Base-by-base conservation (phyloP, 2,329 filamentous ascomycete genomes). In the Amauroascus niger region DNA sequence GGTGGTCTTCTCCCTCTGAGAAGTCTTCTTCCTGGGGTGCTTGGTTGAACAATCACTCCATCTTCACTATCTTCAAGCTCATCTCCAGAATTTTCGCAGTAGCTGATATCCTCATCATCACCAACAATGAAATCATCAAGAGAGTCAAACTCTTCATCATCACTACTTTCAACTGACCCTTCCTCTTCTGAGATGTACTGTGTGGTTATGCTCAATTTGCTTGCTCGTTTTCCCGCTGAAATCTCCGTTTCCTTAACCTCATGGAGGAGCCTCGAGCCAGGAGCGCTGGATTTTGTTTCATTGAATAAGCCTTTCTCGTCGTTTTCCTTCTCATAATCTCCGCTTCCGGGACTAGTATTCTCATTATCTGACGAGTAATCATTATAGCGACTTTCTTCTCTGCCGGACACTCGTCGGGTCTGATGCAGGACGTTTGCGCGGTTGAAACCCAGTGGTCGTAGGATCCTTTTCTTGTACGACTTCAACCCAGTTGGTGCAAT, bases 61-160 rank as follows among this genome's bases (percentile, higher is more conserved):
- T 63, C 59, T 13, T 65, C 58, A 30, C 65, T 62, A 54, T 61
- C 60, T 50, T 68, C 67, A 46, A 26, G 40, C 20, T 57, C 57
- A 30, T 60, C 55, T 28, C 62, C 64, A 7, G 65, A 64, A 49
- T 61, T 62, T 48, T 68, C 66, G 55, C 66, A 59, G 30, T 62
- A 69, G 54, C 67, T 71, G 22, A 63, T 52, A 48, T 70, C 64
- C 11, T 71, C 67, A 62, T 69, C 64, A 58, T 71, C 68, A 48
- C 67, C 68, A 55, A 71, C 66, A 58, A 73, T 67, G 50, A 71
- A 72, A 50, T 66, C 69, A 26, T 70, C 67, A 32, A 72, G 58
- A 40, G 69, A 72, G 55, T 69, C 61, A 46, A 65, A 66, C 24
- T 54, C 55, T 47, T 64, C 64, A 59, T 67, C 64, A 49, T 59